A percentile compares a stretch with the other conserved stretches of the same genome.
These are phyloP conservation scores for Aphanomyces cochlioides DNA, from an alignment of 352 stramenopile genomes.

Conservation along the genomic window DNA sequence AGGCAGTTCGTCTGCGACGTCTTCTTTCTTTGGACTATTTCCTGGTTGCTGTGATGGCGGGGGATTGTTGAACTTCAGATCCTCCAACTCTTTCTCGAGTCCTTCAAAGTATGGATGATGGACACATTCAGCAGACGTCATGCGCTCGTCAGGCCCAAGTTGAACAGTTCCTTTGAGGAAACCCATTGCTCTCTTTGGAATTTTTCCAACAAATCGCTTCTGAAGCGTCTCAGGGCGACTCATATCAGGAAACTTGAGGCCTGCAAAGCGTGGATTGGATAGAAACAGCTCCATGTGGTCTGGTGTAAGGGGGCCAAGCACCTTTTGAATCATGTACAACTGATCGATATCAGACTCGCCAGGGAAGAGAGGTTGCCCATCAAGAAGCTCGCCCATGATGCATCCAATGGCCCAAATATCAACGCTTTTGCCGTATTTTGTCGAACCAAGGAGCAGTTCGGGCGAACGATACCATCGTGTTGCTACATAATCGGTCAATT, in stretches of 20 bases:
- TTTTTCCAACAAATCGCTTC: conserved; percentile 84
- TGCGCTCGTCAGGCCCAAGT: conserved; percentile 66
- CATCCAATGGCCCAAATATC: conserved; percentile 76
- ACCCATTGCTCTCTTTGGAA: conserved; percentile 76
- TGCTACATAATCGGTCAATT: conserved; percentile 73
- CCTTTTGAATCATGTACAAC: conserved; percentile 41
- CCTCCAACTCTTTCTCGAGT: conserved; percentile 33
- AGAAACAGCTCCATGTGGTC: conserved; percentile 90
- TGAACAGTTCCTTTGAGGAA: conserved; percentile 81
- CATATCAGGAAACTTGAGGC: conserved; percentile 91
- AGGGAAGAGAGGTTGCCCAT: conserved; percentile 86
- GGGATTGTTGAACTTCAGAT: conserved; percentile 18
- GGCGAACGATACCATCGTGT: conserved; percentile 68
- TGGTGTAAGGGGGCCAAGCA: conserved; percentile 72
- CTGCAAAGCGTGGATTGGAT: conserved; percentile 87
- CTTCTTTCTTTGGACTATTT: neutral
- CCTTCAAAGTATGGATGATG: conserved; percentile 88
- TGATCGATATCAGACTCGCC: conserved; percentile 52
- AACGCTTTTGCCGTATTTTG: conserved; percentile 48
- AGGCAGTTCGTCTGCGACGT: neutral
- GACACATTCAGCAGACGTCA: conserved; percentile 72
- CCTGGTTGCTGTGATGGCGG: conserved; percentile 16
- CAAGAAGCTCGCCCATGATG: conserved; percentile 77
- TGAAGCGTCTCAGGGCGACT: conserved; percentile 88
- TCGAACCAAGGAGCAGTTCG: conserved; percentile 57